A percentile compares a stretch with the other conserved stretches of the same genome.
These are phyloP conservation scores for Hanseniaspora gamundiae DNA, from an alignment of 1,139 yeast species.

Conservation along the genomic window DNA sequence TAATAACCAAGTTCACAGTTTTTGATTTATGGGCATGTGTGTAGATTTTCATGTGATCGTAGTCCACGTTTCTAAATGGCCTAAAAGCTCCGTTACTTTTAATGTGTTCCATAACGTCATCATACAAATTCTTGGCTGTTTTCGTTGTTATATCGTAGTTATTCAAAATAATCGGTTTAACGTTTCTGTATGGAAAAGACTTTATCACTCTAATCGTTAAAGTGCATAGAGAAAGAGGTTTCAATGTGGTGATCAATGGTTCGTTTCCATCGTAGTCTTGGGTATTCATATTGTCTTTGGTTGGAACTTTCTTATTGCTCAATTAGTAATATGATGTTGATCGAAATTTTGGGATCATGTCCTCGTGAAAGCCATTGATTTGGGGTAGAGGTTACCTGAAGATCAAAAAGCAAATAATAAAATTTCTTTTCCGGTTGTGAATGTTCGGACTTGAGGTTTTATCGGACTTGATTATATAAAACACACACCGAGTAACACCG, in stretches of 20 bases:
- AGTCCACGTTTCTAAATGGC: slow-evolving; percentile 70
- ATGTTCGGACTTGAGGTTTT: no score
- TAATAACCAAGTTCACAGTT: slow-evolving; percentile 83
- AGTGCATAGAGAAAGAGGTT: slow-evolving; percentile 37
- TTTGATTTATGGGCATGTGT: slow-evolving; percentile 93
- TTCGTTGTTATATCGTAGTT: slow-evolving; percentile 61
- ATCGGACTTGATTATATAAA: no score
- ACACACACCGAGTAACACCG: no score
- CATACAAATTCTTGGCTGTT: slow-evolving; percentile 53
- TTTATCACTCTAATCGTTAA: slow-evolving; percentile 78
- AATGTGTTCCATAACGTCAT: slow-evolving; percentile 37
- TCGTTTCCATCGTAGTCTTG: slow-evolving; percentile 21
- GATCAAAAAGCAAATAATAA: no score
- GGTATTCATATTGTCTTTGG: background rate
- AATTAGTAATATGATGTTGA: no score
- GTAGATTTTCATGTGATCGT: slow-evolving; percentile 72
- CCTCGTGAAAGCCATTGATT: no score
- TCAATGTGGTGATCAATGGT: slow-evolving; percentile 28
- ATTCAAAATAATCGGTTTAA: slow-evolving; percentile 64
- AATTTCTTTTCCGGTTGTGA: no score
- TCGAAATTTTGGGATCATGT: no score
- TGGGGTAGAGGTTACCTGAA: no score
- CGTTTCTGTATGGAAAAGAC: slow-evolving; percentile 86
- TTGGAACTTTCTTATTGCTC: no score
- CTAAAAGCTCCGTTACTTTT: slow-evolving; percentile 58